Percentiles rank a stretch among this genome's conserved stretches.
Evolutionary conservation across 2,329 filamentous ascomycete species (phyloP).

Genomic region (Fusarium beomiforme): DNA sequence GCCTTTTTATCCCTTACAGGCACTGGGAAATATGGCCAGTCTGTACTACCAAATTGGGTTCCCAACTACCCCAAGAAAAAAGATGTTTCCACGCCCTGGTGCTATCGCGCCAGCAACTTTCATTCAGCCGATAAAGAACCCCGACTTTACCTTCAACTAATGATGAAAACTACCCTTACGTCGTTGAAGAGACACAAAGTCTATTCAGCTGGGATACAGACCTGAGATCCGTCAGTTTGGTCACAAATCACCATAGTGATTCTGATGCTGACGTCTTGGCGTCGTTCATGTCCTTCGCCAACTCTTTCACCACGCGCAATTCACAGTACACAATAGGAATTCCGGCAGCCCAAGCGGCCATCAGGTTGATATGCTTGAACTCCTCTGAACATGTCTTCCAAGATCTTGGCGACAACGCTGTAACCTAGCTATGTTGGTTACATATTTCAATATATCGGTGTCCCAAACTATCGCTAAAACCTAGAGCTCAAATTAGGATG

Average conservation of each 20-base stretch:
- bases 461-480: not conserved
- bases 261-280: not conserved
- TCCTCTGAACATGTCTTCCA: not conserved
- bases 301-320: not conserved
- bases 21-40: not conserved
- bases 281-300: constrained; percentile 9
- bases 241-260: not conserved
- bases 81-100: not conserved
- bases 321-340: not conserved
- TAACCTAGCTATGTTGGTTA: constrained; percentile 7
- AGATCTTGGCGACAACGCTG: not conserved
- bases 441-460: not conserved
- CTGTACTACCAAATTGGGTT: constrained; percentile 7
- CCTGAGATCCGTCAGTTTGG: not conserved
- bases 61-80: not conserved
- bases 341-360: not conserved
- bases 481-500: not conserved
- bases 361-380: not conserved
- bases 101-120: not conserved
- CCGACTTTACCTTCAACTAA: not conserved
- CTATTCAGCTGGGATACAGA: not conserved
- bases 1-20: constrained; percentile 5
- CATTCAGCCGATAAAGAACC: not conserved
- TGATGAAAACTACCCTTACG: not conserved
- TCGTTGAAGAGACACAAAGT: not conserved